phyloP scores from a whole-genome alignment of 1,139 yeast species.

The Sugiyamaella xylanicola region DNA sequence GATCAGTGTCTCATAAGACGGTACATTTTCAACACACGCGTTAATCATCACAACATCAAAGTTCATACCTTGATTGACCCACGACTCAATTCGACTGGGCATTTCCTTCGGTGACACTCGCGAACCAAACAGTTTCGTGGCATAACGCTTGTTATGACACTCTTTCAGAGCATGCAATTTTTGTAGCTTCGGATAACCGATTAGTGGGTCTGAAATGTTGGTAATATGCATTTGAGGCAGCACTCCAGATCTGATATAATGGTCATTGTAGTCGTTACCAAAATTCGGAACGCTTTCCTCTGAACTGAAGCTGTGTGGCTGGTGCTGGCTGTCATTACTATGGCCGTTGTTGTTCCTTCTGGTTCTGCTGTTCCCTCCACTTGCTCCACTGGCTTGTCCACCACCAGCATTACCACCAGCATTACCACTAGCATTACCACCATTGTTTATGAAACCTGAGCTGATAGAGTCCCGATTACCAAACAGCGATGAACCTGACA shows the following conservation, averaged over 20 bases:
- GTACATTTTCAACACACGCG: slow-evolving; percentile 64
- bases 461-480: not conserved
- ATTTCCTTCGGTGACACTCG: slow-evolving; percentile 56
- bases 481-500: not conserved
- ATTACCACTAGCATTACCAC: not conserved
- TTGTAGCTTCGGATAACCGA: slow-evolving; percentile 84
- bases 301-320: not conserved
- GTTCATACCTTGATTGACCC: slow-evolving; percentile 62
- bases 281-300: slow-evolving; percentile 31
- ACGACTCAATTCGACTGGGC: slow-evolving; percentile 51
- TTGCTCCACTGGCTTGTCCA: not conserved
- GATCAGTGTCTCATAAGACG: slow-evolving; percentile 57
- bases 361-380: not conserved
- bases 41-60: slow-evolving; percentile 95
- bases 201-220: slow-evolving; percentile 64
- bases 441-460: not conserved
- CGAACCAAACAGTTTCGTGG: slow-evolving; percentile 67
- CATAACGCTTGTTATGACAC: slow-evolving; percentile 51
- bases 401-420: not conserved
- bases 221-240: slow-evolving; percentile 66
- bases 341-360: not conserved
- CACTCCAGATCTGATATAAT: slow-evolving; percentile 62
- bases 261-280: slow-evolving; percentile 71
- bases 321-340: not conserved
- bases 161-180: slow-evolving; percentile 64